Base-by-base conservation (phyloP, 192 early-diverging fungal genomes). In the Backusella mclennaniae region DNA sequence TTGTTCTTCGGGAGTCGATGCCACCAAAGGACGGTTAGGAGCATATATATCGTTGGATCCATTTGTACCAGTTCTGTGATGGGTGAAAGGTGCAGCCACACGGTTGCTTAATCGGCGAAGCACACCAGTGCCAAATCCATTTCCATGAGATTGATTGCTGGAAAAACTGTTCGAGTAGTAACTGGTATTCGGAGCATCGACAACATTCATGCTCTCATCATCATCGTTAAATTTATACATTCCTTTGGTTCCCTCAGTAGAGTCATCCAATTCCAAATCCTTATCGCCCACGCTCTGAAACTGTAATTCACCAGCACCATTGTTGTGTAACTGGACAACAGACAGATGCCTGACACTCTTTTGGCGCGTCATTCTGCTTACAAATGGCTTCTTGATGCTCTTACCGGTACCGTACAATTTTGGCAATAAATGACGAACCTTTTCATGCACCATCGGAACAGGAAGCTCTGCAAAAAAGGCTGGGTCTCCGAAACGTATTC, bases 401-500 rank as follows among this genome's bases (percentile, higher is more conserved):
- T 76, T 69, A 2, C 71, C 36, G 21, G 85, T 80, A 31, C 87
- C 79, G 70, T 92, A 89, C n/a, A 94, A 84, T 49, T 84, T 79
- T 36, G 84, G 88, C 67, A 94, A 76, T 69, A 93, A 73, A 70
- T 92, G 90, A 21, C 87, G 86, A 67, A 91, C 87, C 29, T 81
- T 85, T 68, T 90, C 87, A 71, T 90, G 89, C 35, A 94, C 89
- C 83, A 93, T 85, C 17, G 92, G 91, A 29, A 92, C 87, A 14
- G 89, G 83, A 66, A 92, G 80, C 41, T 88, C 84, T 59, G 90
- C 79, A 52, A 80, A 85, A 52, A 92, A 87, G 2, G 86, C 89
- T 4, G 92, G 93, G 70, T 93, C 90, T 74, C 90, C 85, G 83
- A 92, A 94, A 31, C 87, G 86, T 78, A 87, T 84, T 38, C 88